Base-by-base conservation (phyloP, 257 asterid species). In the Solanum appendiculatum region DNA sequence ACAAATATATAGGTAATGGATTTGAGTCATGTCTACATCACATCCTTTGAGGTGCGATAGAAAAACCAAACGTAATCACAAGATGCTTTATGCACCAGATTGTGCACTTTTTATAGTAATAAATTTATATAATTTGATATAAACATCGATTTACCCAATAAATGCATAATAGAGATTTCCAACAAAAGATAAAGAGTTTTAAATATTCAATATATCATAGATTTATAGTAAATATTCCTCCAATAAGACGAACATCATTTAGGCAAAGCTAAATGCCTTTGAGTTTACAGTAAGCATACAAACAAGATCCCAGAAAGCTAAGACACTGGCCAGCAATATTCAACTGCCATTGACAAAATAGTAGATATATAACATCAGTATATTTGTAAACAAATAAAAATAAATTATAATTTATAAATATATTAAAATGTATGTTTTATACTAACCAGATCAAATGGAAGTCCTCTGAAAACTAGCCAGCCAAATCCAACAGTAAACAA, bases 361-460 rank as follows among this genome's bases (percentile, higher is more conserved):
- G 6, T 44, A 70, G 44, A n/a, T 44, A 16, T 9, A 66, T 25
- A 31, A 54, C 1, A 29, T 29, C 8, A 73, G 51, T 42, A 29
- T 0, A 29, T 1, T 44, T 46, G 66, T 33, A 12, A 31, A 20
- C n/a, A 82, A 20, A 20, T 2, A 7, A 20, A n/a, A n/a, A 23
- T 2, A 7, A 29, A 18, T 8, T n/a, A 23, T 63, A 11, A 63
- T 63, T 18, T 63, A 37, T 18, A 37, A 58, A 84, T 70, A 69
- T 15, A 21, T 70, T 33, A 16, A 7, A 40, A n/a, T 13, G 37
- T 27, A 31, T 39, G 12, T 46, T 25, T 40, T 85, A 33, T 63
- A 36, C 90, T 39, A 58, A 86, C 88, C 86, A 86, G 40, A 88
- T 86, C 88, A 81, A 86, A 86, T 77, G 90, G 88, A 37, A 88